A percentile compares a stretch with the other conserved stretches of the same genome.
Conservation (phyloP, 2,329 filamentous ascomycete species). For the Epichloe gansuensis region DNA sequence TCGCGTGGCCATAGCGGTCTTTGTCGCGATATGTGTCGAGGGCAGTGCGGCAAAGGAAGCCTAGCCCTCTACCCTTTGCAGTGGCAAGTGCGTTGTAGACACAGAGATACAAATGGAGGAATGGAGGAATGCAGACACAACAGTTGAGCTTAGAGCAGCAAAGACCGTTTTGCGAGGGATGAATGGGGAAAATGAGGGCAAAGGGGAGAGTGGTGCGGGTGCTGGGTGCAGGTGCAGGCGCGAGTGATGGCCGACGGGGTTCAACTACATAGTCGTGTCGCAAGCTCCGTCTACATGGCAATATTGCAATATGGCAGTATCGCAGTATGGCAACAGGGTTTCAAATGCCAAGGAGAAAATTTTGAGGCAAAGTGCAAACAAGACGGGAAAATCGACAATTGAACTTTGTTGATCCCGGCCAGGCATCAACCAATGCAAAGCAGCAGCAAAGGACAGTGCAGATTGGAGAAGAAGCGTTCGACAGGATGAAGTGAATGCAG, state of each 20-base stretch:
- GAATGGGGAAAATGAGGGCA: neutral
- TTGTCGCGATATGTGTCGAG: neutral
- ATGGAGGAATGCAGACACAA: neutral
- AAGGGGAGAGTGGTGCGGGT: neutral
- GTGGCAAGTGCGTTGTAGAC: neutral
- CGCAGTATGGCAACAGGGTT: too few relatives aligned
- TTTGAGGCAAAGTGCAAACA: neutral
- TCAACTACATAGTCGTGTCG: too few relatives aligned
- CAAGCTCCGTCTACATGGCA: too few relatives aligned
- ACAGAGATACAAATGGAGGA: neutral
- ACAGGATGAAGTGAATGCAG: neutral
- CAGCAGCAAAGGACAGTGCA: neutral
- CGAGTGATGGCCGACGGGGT: too few relatives aligned
- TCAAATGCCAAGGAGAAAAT: too few relatives aligned
- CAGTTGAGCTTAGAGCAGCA: neutral
- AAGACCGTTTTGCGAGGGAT: neutral
- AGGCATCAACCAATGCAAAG: too few relatives aligned
- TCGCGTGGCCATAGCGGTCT: slow-evolving; percentile 31
- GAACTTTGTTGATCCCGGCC: neutral
- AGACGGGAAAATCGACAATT: neutral
- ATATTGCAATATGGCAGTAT: too few relatives aligned
- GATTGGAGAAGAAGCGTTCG: neutral
- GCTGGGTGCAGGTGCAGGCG: too few relatives aligned
- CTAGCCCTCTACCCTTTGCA: neutral
- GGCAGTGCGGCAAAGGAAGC: neutral